Evolutionary conservation across 805 yeast species (phyloP), one percentile per base, ranked within the genome.

Genomic region (Starmerella bombicola): DNA sequence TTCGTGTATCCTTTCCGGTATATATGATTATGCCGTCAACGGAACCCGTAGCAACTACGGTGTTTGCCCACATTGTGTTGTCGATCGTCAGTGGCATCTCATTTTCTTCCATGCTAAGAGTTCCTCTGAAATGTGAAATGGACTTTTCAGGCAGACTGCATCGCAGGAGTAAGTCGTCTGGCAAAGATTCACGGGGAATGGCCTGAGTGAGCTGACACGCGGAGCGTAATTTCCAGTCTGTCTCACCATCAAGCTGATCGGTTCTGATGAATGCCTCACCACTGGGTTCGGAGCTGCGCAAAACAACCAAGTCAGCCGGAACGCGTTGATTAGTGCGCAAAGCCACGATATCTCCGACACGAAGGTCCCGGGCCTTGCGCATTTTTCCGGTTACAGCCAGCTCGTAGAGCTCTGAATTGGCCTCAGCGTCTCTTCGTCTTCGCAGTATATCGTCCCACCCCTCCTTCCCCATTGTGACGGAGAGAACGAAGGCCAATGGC

Each of bases 171-270:
- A 76, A 68, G 42, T 71, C 69, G 17, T 49, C 43, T 32, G 53
- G 47, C 9, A 49, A 74, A 5, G 37, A 43, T 26, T 31, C 54
- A 42, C 9, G 51, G 73, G 26, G 36, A 66, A 64, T n/a, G 50
- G 26, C 59, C 59, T 88, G 97, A 1, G 95, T 82, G 22, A 76
- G 54, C 10, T 76, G 69, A 35, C 78, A 70, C 0, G 95, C 91
- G 29, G 82, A 63, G 53, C 98, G 68, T 41, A 91, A 66, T 59
- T 91, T 91, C 99, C 99, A 91, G 63, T 91, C 99, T 5, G 99
- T 91, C 60, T 91, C 99, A 56, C 99, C 99, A 60, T 91, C 99
- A 37, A 91, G 67, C 62, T 91, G 99, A 64, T 91, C 99, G 0
- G 99, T 91, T 54, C 93, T 81, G 49, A 91, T 82, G 54, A 93